Conservation (phyloP, 352 stramenopile species). For the Globisporangium polare region DNA sequence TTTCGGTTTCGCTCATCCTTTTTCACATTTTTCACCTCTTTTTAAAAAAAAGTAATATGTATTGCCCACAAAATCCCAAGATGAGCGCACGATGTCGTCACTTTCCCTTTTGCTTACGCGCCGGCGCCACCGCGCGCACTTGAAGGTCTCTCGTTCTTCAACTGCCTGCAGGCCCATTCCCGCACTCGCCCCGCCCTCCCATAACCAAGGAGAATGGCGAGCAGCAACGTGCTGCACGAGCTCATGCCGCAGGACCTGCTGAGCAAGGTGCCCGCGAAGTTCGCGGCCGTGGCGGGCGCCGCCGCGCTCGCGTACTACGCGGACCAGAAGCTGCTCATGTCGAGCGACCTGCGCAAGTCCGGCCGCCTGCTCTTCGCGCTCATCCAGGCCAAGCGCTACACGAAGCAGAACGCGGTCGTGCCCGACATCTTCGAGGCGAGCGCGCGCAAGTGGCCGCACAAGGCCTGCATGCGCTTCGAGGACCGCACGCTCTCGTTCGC, state of each 20-base stretch:
- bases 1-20: too few species aligned
- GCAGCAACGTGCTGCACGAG: neutral
- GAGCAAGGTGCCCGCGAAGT: conserved; percentile 33
- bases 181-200: too few species aligned
- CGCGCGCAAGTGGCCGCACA: conserved; percentile 49
- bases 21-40: too few species aligned
- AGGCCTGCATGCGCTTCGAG: conserved; percentile 60
- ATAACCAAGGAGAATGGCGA: neutral
- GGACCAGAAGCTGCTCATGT: conserved; percentile 58
- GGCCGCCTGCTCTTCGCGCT: conserved; percentile 35
- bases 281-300: conserved; percentile 36
- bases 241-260: conserved; percentile 5
- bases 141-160: too few species aligned
- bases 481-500: conserved; percentile 42
- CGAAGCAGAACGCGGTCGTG: conserved; percentile 32
- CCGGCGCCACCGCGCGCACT: too few species aligned
- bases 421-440: conserved; percentile 62
- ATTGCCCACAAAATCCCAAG: too few species aligned
- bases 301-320: conserved; percentile 40
- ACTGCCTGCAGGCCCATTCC: too few species aligned
- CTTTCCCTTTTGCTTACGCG: too few species aligned
- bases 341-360: conserved; percentile 48
- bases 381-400: conserved; percentile 34
- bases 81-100: neutral
- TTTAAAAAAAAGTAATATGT: too few species aligned